phyloP scores from a whole-genome alignment of 495 filamentous ascomycete genomes.

The Neurospora sublineolata region DNA sequence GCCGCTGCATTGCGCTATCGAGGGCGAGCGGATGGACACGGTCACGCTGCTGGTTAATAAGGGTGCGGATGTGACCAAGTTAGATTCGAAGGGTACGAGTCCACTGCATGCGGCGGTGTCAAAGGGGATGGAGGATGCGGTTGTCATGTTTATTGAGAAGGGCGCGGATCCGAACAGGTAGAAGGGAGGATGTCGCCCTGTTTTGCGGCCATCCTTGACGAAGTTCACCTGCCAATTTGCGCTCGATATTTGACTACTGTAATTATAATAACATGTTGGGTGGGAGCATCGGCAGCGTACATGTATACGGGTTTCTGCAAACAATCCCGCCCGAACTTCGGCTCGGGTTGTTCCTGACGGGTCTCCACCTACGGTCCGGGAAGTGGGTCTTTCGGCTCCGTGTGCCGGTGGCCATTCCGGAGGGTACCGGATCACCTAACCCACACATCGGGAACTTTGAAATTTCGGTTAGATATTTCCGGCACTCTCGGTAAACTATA shows the following conservation, averaged over 20 bases:
- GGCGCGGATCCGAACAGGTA: constrained; percentile 18
- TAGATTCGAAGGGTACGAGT: constrained; percentile 12
- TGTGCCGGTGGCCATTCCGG: background rate
- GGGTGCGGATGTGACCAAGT: constrained; percentile 12
- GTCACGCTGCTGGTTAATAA: constrained; percentile 12
- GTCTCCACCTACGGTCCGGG: background rate
- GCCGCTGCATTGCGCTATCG: constrained; percentile 18
- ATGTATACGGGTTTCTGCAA: background rate
- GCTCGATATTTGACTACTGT: background rate
- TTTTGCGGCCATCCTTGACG: background rate
- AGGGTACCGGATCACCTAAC: background rate
- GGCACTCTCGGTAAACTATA: no score
- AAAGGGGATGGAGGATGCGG: constrained; percentile 20
- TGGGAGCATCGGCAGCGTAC: background rate
- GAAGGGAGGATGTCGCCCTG: background rate
- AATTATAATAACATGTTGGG: background rate
- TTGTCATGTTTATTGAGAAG: constrained; percentile 16
- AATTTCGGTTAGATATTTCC: no score
- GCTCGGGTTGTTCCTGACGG: background rate
- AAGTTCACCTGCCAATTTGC: no score
- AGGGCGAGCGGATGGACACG: constrained; percentile 12
- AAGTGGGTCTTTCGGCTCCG: background rate
- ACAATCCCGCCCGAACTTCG: background rate
- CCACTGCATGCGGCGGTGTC: constrained; percentile 15
- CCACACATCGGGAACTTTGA: background rate